Conservation (phyloP, 352 stramenopile genomes). For the Phytophthora rubi region DNA sequence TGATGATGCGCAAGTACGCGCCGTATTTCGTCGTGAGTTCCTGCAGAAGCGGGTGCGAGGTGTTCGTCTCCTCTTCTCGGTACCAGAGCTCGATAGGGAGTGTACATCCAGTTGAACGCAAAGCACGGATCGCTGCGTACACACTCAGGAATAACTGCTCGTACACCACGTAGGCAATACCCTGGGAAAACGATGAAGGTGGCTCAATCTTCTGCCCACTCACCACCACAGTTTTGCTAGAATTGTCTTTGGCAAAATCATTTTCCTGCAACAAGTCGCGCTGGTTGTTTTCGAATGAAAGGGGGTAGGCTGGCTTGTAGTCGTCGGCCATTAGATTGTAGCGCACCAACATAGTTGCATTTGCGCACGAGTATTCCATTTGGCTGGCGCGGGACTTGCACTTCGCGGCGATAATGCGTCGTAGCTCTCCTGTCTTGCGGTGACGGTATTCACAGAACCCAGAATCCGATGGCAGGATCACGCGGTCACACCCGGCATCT, state of each 20-base stretch:
- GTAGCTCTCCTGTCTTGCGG: constrained; percentile 35
- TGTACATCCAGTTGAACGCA: constrained; percentile 52
- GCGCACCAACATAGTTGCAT: constrained; percentile 52
- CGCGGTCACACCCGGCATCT: constrained; percentile 39
- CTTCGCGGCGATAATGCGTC: constrained; percentile 49
- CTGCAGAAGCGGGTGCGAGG: constrained; percentile 52
- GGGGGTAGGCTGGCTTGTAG: constrained; percentile 49
- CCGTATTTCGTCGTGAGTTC: constrained; percentile 49
- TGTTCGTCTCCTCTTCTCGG: constrained; percentile 50
- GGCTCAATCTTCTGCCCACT: constrained; percentile 17
- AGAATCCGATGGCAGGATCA: constrained; percentile 42
- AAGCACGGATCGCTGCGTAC: constrained; percentile 53
- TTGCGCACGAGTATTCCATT: constrained; percentile 48
- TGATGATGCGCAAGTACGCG: constrained; percentile 71
- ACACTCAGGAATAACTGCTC: constrained; percentile 57
- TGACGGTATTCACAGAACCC: constrained; percentile 66
- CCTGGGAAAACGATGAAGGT: constrained; percentile 33
- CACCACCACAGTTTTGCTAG: constrained; percentile 62
- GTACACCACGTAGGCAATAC: constrained; percentile 64
- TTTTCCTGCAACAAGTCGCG: constrained; percentile 38
- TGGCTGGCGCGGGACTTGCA: constrained; percentile 58
- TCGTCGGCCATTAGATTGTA: constrained; percentile 52
- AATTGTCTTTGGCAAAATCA: constrained; percentile 34
- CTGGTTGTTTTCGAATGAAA: constrained; percentile 35
- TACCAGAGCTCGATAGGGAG: constrained; percentile 83